Percentiles rank a stretch among this genome's conserved stretches.
phyloP scores from a whole-genome alignment of 352 stramenopile species.

The Pythium dissotocum region DNA sequence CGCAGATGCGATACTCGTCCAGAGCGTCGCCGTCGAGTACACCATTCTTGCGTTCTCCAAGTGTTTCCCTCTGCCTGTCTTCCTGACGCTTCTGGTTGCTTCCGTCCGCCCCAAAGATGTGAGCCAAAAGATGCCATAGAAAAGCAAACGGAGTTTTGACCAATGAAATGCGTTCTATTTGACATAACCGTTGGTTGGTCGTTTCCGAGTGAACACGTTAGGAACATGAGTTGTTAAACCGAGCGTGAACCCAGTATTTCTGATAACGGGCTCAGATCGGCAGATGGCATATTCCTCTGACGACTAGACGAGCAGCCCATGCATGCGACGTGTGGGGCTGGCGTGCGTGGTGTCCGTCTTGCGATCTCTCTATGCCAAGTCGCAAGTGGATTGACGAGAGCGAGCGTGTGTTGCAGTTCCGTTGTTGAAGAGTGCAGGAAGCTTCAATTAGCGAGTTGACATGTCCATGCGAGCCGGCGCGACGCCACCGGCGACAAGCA shows the following conservation, averaged over 20 bases:
- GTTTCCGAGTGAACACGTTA: not conserved
- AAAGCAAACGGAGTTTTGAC: slow-evolving; percentile 11
- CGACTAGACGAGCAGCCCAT: not conserved
- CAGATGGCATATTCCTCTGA: not conserved
- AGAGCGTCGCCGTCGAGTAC: slow-evolving; percentile 44
- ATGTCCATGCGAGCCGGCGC: not conserved
- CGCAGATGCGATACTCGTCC: slow-evolving; percentile 45
- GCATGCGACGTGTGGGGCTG: not conserved
- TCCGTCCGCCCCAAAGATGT: slow-evolving; percentile 16
- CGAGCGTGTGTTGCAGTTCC: not conserved
- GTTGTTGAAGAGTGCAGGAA: not conserved
- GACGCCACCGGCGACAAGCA: not conserved
- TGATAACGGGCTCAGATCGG: not conserved
- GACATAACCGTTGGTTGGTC: not conserved
- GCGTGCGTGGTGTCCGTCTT: not conserved
- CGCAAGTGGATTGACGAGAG: not conserved
- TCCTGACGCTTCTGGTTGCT: not conserved
- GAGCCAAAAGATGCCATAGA: slow-evolving; percentile 21
- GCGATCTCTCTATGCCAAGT: not conserved
- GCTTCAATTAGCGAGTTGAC: not conserved
- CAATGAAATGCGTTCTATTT: slow-evolving; percentile 2
- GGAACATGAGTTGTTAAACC: not conserved
- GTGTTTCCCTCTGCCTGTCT: not conserved
- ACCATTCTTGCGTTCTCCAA: slow-evolving; percentile 34
- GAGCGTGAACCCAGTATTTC: not conserved